Percentiles rank a stretch among this genome's conserved stretches.
Evolutionary conservation across 331 rosid genomes (phyloP).

Genomic region (Quercus lobata): DNA sequence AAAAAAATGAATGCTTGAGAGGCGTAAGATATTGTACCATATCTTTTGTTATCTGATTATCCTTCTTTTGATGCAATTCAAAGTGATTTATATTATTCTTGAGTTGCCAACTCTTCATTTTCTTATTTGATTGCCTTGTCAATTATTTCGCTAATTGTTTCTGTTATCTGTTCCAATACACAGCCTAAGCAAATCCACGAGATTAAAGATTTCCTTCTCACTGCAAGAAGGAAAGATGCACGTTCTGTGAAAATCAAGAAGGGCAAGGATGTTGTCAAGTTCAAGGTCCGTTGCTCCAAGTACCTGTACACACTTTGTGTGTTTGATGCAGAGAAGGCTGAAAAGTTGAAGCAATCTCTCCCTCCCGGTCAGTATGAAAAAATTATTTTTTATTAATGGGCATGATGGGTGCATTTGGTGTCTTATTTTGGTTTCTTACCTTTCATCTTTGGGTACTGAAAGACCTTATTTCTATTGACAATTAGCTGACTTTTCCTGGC

Average conservation of each 20-base stretch:
- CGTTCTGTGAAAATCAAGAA: constrained; percentile 56
- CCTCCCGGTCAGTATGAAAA: constrained; percentile 43
- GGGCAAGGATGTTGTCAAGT: constrained; percentile 53
- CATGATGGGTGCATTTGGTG: background rate
- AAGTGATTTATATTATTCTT: background rate
- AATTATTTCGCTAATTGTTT: background rate
- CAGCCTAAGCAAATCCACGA: constrained; percentile 62
- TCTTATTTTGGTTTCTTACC: background rate
- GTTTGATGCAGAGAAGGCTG: constrained; percentile 56
- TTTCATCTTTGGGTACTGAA: background rate
- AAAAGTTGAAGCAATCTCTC: constrained; percentile 68
- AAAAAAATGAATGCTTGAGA: too few species aligned
- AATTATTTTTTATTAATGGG: background rate
- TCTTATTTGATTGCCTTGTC: background rate
- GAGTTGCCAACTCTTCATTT: background rate
- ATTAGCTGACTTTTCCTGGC: background rate
- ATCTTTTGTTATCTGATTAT: too few species aligned
- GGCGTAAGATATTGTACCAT: too few species aligned
- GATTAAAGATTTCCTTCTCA: constrained; percentile 61
- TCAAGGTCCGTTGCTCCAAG: constrained; percentile 63
- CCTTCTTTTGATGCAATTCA: too few species aligned
- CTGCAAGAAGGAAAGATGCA: constrained; percentile 59
- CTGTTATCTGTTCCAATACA: background rate
- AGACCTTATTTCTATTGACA: background rate
- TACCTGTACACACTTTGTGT: constrained; percentile 61